Percentiles rank a stretch among this genome's conserved stretches.
Evolutionary conservation across 768 basidiomycete species (phyloP).

Genomic region (Suillus luteus): DNA sequence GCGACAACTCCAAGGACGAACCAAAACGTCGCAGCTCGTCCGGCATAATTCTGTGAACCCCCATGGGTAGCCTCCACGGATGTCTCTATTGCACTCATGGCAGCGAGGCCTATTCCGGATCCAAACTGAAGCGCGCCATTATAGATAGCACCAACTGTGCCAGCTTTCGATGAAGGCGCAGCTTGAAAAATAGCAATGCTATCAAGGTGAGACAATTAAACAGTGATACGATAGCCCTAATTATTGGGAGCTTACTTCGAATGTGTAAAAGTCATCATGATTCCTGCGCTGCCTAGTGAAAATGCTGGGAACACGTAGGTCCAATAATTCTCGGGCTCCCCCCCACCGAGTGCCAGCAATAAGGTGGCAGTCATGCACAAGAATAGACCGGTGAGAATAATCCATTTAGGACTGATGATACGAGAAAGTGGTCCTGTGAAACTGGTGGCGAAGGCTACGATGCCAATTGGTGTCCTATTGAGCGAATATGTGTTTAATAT

Average conservation of each 20-base stretch:
- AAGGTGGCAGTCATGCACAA: conserved; percentile 40
- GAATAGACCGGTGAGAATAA: conserved; percentile 45
- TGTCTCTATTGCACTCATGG: conserved; percentile 48
- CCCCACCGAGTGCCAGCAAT: conserved; percentile 45
- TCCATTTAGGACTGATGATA: conserved; percentile 42
- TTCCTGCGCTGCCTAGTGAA: conserved; percentile 47
- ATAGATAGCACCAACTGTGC: conserved; percentile 59
- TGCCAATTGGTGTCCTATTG: conserved; percentile 43
- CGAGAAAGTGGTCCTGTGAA: conserved; percentile 44
- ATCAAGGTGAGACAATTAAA: conserved; percentile 1
- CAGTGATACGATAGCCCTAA: background rate
- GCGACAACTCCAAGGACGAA: conserved; percentile 40
- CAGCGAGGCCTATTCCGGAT: conserved; percentile 52
- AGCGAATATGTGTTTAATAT: background rate
- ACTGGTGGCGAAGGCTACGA: conserved; percentile 38
- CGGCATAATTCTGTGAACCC: conserved; percentile 35
- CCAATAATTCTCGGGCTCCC: conserved; percentile 47
- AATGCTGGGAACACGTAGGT: conserved; percentile 50
- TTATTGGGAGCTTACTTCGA: conserved; percentile 43
- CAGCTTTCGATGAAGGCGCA: conserved; percentile 49
- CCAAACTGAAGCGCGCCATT: conserved; percentile 56
- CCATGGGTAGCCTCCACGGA: conserved; percentile 40
- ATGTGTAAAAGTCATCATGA: conserved; percentile 47
- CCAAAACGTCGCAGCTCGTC: conserved; percentile 48
- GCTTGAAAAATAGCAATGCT: conserved; percentile 55